phyloP scores from a whole-genome alignment of 345 rosid genomes.

The Gossypium bickii region DNA sequence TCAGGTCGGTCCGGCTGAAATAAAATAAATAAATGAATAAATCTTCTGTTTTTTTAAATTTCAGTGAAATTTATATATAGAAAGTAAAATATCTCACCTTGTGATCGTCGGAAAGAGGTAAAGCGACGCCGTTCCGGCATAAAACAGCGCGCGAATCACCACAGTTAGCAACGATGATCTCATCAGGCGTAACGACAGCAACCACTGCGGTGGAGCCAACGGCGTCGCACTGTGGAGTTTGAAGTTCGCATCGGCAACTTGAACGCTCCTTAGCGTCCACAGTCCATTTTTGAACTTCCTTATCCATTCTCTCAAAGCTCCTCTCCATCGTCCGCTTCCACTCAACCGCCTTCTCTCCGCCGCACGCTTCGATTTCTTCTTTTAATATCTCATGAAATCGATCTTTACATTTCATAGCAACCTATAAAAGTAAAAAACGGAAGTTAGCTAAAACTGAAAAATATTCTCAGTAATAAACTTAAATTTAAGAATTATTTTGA shows the following conservation, averaged over 20 bases:
- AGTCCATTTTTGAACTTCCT: conserved; percentile 36
- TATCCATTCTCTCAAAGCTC: conserved; percentile 52
- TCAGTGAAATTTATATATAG: background rate
- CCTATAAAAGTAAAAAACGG: conserved; percentile 27
- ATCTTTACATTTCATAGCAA: conserved; percentile 55
- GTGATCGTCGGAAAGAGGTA: conserved; percentile 64
- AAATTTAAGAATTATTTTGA: background rate
- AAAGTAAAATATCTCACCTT: conserved; percentile 28
- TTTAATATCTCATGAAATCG: conserved; percentile 56
- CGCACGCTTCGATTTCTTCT: conserved; percentile 34
- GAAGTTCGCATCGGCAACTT: conserved; percentile 60
- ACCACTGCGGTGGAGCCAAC: conserved; percentile 73
- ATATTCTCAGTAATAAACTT: background rate
- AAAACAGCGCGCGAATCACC: conserved; percentile 79
- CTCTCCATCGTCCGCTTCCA: conserved; percentile 53
- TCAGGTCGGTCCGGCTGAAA: conserved; percentile 76
- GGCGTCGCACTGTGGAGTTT: conserved; percentile 62
- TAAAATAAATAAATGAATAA: background rate
- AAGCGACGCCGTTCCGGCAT: conserved; percentile 48
- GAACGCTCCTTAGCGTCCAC: conserved; percentile 12
- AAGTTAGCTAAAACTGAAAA: too few species aligned
- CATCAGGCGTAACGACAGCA: conserved; percentile 48
- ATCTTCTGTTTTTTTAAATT: background rate
- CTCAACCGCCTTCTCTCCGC: conserved; percentile 23
- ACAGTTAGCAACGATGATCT: conserved; percentile 55